Conservation (phyloP, 2,329 filamentous ascomycete genomes). For the Xylariaceae sp. region DNA sequence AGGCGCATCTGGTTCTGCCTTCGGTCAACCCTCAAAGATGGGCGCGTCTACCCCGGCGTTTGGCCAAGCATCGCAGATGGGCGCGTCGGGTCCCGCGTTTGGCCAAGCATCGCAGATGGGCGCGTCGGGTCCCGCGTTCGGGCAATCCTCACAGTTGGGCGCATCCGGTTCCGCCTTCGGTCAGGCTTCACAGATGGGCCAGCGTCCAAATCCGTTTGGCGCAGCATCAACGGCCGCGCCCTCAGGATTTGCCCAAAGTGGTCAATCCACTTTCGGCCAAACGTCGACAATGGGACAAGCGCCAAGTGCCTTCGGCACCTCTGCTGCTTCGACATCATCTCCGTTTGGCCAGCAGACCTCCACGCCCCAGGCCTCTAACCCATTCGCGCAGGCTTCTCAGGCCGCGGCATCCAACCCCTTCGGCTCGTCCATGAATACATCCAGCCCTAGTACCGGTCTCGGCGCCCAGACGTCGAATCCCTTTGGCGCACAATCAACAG, state of each 20-base stretch:
- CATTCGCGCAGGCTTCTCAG: slow-evolving; percentile 32
- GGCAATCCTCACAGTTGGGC: slow-evolving; percentile 28
- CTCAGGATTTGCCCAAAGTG: slow-evolving; percentile 33
- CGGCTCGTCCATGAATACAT: slow-evolving; percentile 13
- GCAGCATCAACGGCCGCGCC: slow-evolving; percentile 12
- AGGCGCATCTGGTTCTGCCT: slow-evolving; percentile 31
- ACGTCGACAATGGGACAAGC: slow-evolving; percentile 33
- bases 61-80: slow-evolving; percentile 38
- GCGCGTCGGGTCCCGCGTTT: slow-evolving; percentile 28
- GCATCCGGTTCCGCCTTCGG: slow-evolving; percentile 25
- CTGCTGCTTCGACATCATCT: slow-evolving; percentile 9
- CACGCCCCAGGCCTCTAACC: slow-evolving; percentile 12
- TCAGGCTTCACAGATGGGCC: slow-evolving; percentile 28
- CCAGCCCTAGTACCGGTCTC: slow-evolving; percentile 1
- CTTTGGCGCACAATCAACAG: slow-evolving; percentile 30
- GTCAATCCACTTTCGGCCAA: slow-evolving; percentile 35
- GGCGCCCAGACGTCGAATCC: slow-evolving; percentile 20
- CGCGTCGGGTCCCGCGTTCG: slow-evolving; percentile 34
- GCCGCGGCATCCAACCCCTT: slow-evolving; percentile 32
- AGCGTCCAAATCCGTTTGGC: slow-evolving; percentile 31
- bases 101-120: slow-evolving; percentile 31
- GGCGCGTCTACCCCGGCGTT: slow-evolving; percentile 29
- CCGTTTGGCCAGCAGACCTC: slow-evolving; percentile 13
- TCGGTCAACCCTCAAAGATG: slow-evolving; percentile 33
- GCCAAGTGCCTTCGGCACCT: slow-evolving; percentile 28